phyloP scores from a whole-genome alignment of 495 filamentous ascomycete species.

The Penicillium angulare region DNA sequence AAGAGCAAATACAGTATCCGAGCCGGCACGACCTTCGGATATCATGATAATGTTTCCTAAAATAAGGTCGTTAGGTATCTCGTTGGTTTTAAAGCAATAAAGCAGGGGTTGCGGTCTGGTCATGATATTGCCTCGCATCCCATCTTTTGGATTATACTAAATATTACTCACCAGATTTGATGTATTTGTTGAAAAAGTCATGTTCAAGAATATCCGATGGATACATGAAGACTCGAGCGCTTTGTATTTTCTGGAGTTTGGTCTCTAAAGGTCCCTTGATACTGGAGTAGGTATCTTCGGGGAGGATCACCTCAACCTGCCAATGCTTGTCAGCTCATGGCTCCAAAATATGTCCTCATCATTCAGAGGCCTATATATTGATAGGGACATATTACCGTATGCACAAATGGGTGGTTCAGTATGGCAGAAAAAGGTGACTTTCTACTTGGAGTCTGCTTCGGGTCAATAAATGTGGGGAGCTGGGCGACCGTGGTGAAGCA shows the following conservation, averaged over 20 bases:
- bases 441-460: conserved; percentile 67
- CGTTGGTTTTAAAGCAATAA: no score
- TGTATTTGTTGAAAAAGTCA: conserved; percentile 82
- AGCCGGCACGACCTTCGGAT: conserved; percentile 77
- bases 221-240: conserved; percentile 71
- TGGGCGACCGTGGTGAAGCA: conserved; percentile 68
- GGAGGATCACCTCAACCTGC: conserved; percentile 74
- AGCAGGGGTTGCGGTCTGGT: no score
- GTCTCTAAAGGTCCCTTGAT: conserved; percentile 54
- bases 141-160: no score
- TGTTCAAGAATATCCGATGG: conserved; percentile 67
- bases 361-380: no score
- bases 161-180: conserved; percentile 68
- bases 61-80: conserved; percentile 1
- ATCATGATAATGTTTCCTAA: conserved; percentile 87
- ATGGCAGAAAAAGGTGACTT: conserved; percentile 73
- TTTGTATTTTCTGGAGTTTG: conserved; percentile 47
- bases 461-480: conserved; percentile 63
- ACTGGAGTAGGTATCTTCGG: conserved; percentile 60
- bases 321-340: conserved; percentile 9
- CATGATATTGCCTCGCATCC: no score
- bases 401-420: conserved; percentile 65
- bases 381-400: conserved; percentile 61
- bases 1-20: conserved; percentile 77
- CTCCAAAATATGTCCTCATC: no score